Evolutionary conservation across 2,329 filamentous ascomycete species (phyloP).

Genomic region (Cordyceps tenuipes): DNA sequence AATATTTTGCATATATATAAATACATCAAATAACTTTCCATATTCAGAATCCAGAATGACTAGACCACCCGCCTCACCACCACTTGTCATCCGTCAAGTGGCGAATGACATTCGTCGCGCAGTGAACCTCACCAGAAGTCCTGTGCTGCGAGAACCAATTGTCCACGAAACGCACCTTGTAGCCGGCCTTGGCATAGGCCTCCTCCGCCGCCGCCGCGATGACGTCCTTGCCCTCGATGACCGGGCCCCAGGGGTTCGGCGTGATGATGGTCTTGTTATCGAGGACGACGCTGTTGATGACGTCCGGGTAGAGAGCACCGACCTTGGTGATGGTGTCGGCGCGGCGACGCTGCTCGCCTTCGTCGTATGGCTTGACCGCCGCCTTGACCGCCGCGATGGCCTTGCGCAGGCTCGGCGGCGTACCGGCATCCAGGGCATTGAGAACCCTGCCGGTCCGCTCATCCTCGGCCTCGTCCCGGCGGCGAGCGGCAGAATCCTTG

Average conservation of each 20-base stretch:
- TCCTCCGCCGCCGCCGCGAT: background rate
- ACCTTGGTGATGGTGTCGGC: background rate
- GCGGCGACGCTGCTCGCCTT: too few relatives aligned
- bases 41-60: too few relatives aligned
- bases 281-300: constrained; percentile 19
- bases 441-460: too few relatives aligned
- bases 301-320: constrained; percentile 12
- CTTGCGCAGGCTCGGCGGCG: too few relatives aligned
- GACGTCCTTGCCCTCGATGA: constrained; percentile 1
- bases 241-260: constrained; percentile 5
- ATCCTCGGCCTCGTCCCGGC: too few relatives aligned
- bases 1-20: too few relatives aligned
- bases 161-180: constrained; percentile 2
- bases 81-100: constrained; percentile 6
- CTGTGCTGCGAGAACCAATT: constrained; percentile 8
- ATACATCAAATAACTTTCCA: too few relatives aligned
- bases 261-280: constrained; percentile 4
- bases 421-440: too few relatives aligned
- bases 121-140: background rate
- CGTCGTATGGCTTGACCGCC: too few relatives aligned
- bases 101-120: constrained; percentile 1
- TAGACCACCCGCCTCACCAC: background rate
- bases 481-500: too few relatives aligned
- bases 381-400: too few relatives aligned
- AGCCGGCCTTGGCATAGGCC: background rate